These are phyloP conservation scores for Pythium graminicola DNA, from an alignment of 352 stramenopile genomes.

Conservation along the genomic window DNA sequence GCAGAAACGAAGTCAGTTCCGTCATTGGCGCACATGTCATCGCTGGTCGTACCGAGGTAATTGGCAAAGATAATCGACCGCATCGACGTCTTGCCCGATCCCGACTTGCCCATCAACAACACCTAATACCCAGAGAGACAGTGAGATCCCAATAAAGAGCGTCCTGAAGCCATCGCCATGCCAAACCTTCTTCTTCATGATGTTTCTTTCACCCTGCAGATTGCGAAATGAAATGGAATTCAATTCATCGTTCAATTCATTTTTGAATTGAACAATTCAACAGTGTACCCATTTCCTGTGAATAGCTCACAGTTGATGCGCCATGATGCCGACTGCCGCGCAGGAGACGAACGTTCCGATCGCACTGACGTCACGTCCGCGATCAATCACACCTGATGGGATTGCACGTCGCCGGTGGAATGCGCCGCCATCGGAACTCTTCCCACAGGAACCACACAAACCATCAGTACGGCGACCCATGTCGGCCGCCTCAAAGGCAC, in stretches of 20 bases:
- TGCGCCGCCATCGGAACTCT: constrained; percentile 18
- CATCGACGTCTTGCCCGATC: constrained; percentile 99
- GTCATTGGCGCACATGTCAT: background rate
- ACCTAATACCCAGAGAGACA: constrained; percentile 53
- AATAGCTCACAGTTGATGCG: background rate
- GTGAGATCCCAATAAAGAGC: background rate
- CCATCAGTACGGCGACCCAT: constrained; percentile 5
- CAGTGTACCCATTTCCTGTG: background rate
- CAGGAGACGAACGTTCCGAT: background rate
- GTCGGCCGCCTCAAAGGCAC: background rate
- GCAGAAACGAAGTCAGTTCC: background rate
- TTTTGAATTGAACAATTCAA: constrained; percentile 14
- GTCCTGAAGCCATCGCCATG: too few relatives aligned
- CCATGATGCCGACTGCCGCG: too few relatives aligned
- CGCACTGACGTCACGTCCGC: constrained; percentile 13
- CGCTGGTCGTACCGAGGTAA: constrained; percentile 83
- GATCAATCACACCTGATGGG: background rate
- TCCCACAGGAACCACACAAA: constrained; percentile 6
- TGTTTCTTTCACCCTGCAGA: background rate
- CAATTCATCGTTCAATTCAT: constrained; percentile 15
- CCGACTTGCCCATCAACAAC: constrained; percentile 94
- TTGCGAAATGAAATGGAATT: background rate
- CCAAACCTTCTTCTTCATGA: constrained; percentile 30
- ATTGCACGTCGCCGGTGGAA: constrained; percentile 25
- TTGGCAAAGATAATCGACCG: constrained; percentile 99